Percentiles rank a stretch among this genome's conserved stretches.
These are phyloP conservation scores for Amphicarpaea edgeworthii DNA, from an alignment of 306 rosid genomes.

Conservation along the genomic window DNA sequence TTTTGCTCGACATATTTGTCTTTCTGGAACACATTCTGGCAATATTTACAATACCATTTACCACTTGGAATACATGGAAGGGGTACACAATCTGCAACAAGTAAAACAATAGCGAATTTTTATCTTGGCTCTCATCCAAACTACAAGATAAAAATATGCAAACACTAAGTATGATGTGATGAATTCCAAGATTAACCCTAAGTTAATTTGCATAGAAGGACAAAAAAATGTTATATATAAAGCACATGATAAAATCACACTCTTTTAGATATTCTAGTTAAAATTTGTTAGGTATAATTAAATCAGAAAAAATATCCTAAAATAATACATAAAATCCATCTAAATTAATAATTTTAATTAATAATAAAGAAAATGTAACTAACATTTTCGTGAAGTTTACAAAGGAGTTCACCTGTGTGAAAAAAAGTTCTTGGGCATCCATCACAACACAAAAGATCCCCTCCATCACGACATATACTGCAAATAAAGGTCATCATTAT, in stretches of 20 bases:
- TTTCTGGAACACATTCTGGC: constrained; percentile 58
- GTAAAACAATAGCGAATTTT: not conserved
- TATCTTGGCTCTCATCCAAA: not conserved
- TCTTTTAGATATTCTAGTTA: too few species aligned
- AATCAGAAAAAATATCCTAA: too few species aligned
- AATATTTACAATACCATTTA: constrained; percentile 77
- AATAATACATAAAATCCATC: too few species aligned
- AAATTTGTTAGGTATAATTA: too few species aligned
- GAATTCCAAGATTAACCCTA: too few species aligned
- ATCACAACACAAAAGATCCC: constrained; percentile 76
- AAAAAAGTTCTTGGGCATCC: constrained; percentile 79
- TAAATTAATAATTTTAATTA: too few species aligned
- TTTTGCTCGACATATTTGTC: constrained; percentile 63
- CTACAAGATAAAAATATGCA: not conserved
- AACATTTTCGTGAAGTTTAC: too few species aligned
- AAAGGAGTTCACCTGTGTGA: constrained; percentile 71
- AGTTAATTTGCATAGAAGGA: too few species aligned
- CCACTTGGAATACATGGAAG: constrained; percentile 60
- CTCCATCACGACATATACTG: constrained; percentile 66
- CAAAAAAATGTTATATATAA: not conserved
- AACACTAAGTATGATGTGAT: not conserved
- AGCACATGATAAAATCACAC: not conserved
- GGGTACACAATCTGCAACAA: constrained; percentile 71
- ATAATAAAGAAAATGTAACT: too few species aligned
- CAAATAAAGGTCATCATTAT: constrained; percentile 77